phyloP scores from a whole-genome alignment of 192 early-diverging fungal species.

The Mortierella alpina region DNA sequence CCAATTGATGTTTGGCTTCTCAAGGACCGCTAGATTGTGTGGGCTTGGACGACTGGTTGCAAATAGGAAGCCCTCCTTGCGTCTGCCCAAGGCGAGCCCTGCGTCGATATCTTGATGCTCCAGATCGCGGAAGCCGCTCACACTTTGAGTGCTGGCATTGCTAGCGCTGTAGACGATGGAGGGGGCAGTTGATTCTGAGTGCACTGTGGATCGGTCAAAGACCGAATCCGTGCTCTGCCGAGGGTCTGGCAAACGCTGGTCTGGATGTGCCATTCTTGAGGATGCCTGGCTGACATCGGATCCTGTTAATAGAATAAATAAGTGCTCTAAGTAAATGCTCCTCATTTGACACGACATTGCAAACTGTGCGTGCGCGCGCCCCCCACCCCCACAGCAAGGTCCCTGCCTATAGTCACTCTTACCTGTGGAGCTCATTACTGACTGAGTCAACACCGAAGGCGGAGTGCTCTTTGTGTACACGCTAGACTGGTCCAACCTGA shows the following conservation, averaged over 20 bases:
- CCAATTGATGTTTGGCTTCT: slow-evolving; percentile 47
- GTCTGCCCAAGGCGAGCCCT: slow-evolving; percentile 46
- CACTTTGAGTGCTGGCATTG: slow-evolving; percentile 18
- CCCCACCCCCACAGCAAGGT: no score
- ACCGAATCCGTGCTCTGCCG: neutral
- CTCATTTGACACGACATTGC: no score
- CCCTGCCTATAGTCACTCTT: no score
- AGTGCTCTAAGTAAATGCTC: no score
- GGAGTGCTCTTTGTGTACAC: neutral
- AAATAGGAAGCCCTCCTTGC: slow-evolving; percentile 72
- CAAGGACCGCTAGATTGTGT: slow-evolving; percentile 40
- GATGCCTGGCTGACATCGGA: slow-evolving; percentile 16
- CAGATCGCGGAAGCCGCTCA: slow-evolving; percentile 73
- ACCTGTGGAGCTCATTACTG: neutral
- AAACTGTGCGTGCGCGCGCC: no score
- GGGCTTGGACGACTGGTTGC: slow-evolving; percentile 59
- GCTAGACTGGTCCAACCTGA: no score
- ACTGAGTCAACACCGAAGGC: neutral
- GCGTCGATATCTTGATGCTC: slow-evolving; percentile 64
- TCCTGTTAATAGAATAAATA: neutral
- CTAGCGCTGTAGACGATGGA: neutral
- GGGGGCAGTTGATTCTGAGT: neutral
- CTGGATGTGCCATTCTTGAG: slow-evolving; percentile 4
- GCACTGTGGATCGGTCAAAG: no score
- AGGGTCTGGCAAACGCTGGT: slow-evolving; percentile 1